A percentile compares a stretch with the other conserved stretches of the same genome.
Evolutionary conservation across 345 rosid species (phyloP).

Genomic region (Erucastrum elatum): DNA sequence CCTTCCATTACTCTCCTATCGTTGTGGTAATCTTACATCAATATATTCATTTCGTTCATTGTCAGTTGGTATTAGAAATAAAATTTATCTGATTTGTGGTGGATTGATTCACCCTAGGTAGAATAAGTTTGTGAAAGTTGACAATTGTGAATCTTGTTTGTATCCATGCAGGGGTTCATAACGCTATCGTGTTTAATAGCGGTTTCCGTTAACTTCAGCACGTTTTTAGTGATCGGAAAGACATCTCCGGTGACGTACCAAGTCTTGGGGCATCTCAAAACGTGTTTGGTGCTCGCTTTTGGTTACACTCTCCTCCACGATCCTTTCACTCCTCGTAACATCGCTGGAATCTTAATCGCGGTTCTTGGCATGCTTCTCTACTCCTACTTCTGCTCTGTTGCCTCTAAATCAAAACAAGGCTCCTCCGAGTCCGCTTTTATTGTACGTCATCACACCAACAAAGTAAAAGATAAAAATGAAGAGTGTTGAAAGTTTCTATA

Average conservation of each 20-base stretch:
- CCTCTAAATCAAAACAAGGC: conserved; percentile 69
- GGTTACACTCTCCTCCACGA: conserved; percentile 91
- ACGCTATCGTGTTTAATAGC: conserved; percentile 80
- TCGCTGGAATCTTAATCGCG: conserved; percentile 79
- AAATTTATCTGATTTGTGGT: neutral
- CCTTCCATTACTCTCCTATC: conserved; percentile 70
- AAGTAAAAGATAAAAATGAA: neutral
- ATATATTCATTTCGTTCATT: neutral
- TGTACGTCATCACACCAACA: conserved; percentile 38
- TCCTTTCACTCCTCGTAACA: conserved; percentile 84
- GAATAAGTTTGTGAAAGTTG: neutral
- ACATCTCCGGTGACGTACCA: conserved; percentile 98
- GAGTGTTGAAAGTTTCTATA: neutral
- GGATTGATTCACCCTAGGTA: neutral
- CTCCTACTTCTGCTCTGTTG: conserved; percentile 84
- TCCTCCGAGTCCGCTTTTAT: conserved; percentile 62
- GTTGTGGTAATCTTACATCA: conserved; percentile 58
- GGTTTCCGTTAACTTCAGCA: conserved; percentile 96
- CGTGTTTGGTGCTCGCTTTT: conserved; percentile 86
- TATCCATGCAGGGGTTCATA: conserved; percentile 68
- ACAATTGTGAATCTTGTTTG: neutral
- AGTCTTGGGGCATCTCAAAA: conserved; percentile 96
- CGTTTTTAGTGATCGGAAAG: conserved; percentile 97
- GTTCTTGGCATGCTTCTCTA: conserved; percentile 89
- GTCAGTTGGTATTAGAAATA: neutral